Conservation (phyloP, 169 alveolate genomes). For the Neospora caninum region DNA sequence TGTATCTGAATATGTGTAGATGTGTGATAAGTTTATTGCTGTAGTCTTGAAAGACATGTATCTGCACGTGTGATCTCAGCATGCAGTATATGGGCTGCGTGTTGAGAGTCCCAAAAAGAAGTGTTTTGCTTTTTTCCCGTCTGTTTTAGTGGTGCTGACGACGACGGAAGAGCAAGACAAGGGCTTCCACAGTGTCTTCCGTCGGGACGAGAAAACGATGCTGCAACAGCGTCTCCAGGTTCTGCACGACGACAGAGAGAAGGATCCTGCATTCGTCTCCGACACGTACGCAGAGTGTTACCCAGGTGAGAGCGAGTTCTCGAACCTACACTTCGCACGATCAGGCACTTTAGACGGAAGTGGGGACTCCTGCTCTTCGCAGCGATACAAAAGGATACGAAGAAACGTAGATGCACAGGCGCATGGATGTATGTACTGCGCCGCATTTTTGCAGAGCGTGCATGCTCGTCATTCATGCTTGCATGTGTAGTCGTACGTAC, state of each 20-base stretch:
- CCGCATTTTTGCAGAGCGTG: no score
- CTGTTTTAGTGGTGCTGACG: background rate
- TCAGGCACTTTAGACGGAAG: no score
- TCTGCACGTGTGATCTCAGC: background rate
- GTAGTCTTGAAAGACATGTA: background rate
- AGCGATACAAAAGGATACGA: no score
- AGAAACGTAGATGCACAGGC: no score
- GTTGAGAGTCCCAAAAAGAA: no score
- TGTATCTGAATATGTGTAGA: background rate
- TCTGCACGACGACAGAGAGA: constrained; percentile 31
- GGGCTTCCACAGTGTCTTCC: constrained; percentile 35
- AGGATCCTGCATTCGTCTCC: constrained; percentile 50
- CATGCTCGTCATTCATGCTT: no score
- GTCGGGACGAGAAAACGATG: constrained; percentile 42
- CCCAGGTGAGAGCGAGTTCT: background rate
- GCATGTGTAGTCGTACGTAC: no score
- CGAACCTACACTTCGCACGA: no score
- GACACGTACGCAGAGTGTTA: constrained; percentile 52
- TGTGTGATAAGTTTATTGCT: background rate
- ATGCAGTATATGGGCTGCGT: background rate
- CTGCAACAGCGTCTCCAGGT: constrained; percentile 11
- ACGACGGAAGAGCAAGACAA: constrained; percentile 45
- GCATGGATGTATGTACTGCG: no score
- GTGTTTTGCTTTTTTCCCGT: background rate
- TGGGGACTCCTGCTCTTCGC: no score